Evolutionary conservation across 106 monocot species (phyloP).

Genomic region (Alisma plantagoaquatica): DNA sequence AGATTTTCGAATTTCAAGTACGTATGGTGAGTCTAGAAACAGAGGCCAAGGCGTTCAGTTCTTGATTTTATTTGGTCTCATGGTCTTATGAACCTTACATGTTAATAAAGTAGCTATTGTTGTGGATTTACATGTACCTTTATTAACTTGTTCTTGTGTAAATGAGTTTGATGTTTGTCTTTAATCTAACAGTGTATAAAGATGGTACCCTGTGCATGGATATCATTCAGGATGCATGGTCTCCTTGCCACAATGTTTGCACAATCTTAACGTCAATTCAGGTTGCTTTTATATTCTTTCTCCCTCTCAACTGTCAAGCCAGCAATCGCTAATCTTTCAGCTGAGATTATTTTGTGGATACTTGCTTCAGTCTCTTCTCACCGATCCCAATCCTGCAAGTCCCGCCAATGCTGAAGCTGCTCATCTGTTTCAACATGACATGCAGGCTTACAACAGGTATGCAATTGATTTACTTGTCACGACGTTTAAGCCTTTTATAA

Average conservation of each 20-base stretch:
- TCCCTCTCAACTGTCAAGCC: too few species aligned
- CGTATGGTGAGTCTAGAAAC: too few species aligned
- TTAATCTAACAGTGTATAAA: constrained; percentile 41
- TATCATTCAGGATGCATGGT: constrained; percentile 52
- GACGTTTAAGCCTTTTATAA: background rate
- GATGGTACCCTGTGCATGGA: constrained; percentile 55
- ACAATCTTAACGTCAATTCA: constrained; percentile 54
- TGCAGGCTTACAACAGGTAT: constrained; percentile 40
- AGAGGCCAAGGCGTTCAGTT: too few species aligned
- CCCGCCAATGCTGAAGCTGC: constrained; percentile 56
- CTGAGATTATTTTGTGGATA: constrained; percentile 6
- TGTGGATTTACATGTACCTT: too few species aligned
- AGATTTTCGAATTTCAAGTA: too few species aligned
- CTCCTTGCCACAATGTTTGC: constrained; percentile 51
- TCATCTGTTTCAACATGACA: constrained; percentile 38
- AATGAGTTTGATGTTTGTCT: too few species aligned
- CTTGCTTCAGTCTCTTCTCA: constrained; percentile 42
- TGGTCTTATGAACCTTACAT: too few species aligned
- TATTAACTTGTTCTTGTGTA: too few species aligned
- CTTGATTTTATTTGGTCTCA: too few species aligned
- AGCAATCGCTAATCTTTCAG: too few species aligned
- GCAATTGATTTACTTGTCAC: background rate
- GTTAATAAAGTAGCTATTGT: too few species aligned
- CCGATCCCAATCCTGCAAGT: constrained; percentile 46
- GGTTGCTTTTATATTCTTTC: constrained; percentile 12